phyloP scores from a whole-genome alignment of 345 rosid genomes.

The Alliaria petiolata region DNA sequence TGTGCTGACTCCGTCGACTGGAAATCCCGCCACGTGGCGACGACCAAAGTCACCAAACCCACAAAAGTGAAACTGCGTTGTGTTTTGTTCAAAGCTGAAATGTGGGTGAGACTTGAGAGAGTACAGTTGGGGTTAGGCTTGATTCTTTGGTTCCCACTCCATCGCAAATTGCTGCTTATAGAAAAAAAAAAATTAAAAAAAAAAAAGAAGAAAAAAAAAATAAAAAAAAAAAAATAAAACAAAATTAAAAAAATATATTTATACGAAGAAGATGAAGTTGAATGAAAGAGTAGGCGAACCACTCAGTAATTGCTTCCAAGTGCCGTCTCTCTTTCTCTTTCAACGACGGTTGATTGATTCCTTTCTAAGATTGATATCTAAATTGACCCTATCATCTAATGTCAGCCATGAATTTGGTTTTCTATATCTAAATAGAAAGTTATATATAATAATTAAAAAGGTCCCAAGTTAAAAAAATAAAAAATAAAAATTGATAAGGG shows the following conservation, averaged over 20 bases:
- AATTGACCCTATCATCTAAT: conserved; percentile 5
- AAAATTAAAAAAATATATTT: conserved; percentile 15
- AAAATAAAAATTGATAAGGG: background rate
- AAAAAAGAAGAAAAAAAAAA: conserved; percentile 31
- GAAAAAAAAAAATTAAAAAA: background rate
- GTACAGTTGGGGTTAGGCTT: conserved; percentile 27
- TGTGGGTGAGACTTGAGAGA: conserved; percentile 5
- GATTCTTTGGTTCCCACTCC: conserved; percentile 35
- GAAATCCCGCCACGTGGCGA: background rate
- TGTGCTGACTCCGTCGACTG: conserved; percentile 11
- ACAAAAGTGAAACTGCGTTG: background rate
- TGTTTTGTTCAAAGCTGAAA: background rate
- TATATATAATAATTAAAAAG: no score
- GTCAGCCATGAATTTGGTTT: background rate
- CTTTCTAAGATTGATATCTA: background rate
- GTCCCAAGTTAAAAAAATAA: no score
- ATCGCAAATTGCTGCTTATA: background rate
- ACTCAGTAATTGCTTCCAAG: conserved; percentile 33
- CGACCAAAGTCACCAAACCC: background rate
- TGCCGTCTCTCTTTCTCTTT: conserved; percentile 28
- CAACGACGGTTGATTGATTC: conserved; percentile 12
- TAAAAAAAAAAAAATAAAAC: conserved; percentile 27
- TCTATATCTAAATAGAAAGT: background rate
- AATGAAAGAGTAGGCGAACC: conserved; percentile 34
- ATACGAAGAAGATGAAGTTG: background rate